phyloP scores from a whole-genome alignment of 768 basidiomycete genomes.

The Suillus alpinus region DNA sequence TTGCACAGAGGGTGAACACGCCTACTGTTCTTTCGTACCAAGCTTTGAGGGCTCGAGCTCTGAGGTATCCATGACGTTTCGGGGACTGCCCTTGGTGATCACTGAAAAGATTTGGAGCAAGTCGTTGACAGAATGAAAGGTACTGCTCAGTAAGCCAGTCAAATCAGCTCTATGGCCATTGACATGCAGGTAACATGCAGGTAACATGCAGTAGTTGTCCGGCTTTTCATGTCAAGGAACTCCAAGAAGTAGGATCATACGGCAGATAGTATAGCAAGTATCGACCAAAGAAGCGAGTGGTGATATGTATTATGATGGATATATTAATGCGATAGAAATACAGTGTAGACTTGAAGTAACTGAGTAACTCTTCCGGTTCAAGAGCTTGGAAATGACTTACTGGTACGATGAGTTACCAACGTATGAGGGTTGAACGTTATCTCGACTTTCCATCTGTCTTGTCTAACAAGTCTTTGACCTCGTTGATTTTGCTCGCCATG shows the following conservation, averaged over 20 bases:
- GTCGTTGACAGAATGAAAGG: background rate
- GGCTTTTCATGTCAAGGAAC: background rate
- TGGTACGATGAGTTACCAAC: background rate
- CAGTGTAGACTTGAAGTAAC: constrained; percentile 9
- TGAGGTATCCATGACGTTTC: constrained; percentile 28
- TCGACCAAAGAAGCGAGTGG: constrained; percentile 4
- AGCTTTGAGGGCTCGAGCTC: constrained; percentile 70
- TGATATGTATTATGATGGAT: constrained; percentile 16
- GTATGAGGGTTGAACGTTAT: constrained; percentile 8
- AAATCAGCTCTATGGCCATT: background rate
- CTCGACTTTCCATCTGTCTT: constrained; percentile 58
- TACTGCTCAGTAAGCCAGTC: background rate
- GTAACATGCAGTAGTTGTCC: background rate
- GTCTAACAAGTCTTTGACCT: constrained; percentile 91
- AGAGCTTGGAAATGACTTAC: background rate
- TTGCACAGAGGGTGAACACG: constrained; percentile 1
- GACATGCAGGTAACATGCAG: background rate
- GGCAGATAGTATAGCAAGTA: background rate
- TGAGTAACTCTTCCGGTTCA: constrained; percentile 10
- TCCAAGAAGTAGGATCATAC: background rate
- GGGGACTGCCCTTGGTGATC: background rate
- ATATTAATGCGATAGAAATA: constrained; percentile 18
- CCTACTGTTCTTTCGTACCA: constrained; percentile 79
- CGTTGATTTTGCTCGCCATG: constrained; percentile 98
- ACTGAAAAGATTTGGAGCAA: background rate